A percentile compares a stretch with the other conserved stretches of the same genome.
Conservation (phyloP, 306 rosid species). For the Parietaria judaica region DNA sequence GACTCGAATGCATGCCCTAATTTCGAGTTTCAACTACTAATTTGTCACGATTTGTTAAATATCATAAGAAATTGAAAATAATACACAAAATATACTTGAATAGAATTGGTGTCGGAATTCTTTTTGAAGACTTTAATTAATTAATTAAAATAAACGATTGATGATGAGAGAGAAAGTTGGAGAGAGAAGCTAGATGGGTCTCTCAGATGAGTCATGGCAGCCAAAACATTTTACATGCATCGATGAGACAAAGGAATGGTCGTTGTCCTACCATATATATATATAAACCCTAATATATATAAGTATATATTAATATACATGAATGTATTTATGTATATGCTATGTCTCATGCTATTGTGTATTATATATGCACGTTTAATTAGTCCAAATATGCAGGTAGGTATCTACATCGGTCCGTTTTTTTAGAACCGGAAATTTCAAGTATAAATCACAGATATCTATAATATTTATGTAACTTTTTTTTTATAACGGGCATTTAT, state of each 20-base stretch:
- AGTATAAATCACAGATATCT: too few species aligned
- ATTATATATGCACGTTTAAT: too few species aligned
- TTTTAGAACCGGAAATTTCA: too few species aligned
- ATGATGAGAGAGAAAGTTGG: not conserved
- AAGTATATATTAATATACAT: not conserved
- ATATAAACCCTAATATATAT: not conserved
- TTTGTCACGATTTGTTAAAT: slow-evolving; percentile 7
- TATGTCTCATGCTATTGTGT: too few species aligned
- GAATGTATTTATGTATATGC: too few species aligned
- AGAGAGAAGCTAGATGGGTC: slow-evolving; percentile 1
- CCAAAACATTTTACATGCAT: slow-evolving; percentile 16
- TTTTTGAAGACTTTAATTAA: not conserved
- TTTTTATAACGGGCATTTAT: too few species aligned
- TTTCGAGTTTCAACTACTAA: not conserved
- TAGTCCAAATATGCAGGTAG: too few species aligned
- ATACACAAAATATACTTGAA: not conserved
- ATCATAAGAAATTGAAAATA: not conserved
- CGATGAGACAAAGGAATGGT: slow-evolving; percentile 29
- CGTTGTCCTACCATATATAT: slow-evolving; percentile 20
- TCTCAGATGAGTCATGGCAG: slow-evolving; percentile 14
- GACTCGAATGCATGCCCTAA: slow-evolving; percentile 7
- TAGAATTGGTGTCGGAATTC: not conserved
- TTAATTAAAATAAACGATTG: too few species aligned
- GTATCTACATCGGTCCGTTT: too few species aligned
- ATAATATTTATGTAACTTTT: too few species aligned